Evolutionary conservation across 1,284 basidiomycete species (phyloP).

Genomic region (Anthracocystis walkeri): DNA sequence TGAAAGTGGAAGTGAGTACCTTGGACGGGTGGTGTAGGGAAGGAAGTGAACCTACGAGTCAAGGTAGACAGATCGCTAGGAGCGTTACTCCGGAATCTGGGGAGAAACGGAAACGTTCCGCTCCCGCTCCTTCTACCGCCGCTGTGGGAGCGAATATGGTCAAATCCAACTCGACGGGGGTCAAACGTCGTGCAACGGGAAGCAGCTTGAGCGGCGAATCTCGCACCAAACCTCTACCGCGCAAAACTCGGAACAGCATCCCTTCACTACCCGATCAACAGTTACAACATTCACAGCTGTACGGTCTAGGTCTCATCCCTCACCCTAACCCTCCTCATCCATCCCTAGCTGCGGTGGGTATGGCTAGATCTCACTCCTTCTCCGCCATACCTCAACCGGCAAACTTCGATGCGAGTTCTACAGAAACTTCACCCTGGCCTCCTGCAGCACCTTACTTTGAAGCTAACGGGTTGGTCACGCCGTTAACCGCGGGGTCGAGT

Average conservation of each 20-base stretch:
- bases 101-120: constrained; percentile 6
- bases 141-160: constrained; percentile 7
- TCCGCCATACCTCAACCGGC: constrained; percentile 7
- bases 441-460: constrained; percentile 1
- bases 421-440: constrained; percentile 20
- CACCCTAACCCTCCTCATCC: neutral
- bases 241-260: neutral
- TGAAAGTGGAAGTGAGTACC: constrained; percentile 60
- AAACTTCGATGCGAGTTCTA: neutral
- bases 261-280: neutral
- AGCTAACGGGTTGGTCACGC: constrained; percentile 29
- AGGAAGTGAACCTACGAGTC: constrained; percentile 16
- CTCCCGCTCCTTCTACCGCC: too few species aligned
- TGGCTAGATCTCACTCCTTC: constrained; percentile 25
- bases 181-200: neutral
- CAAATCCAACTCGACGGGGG: constrained; percentile 23
- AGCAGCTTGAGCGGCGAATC: constrained; percentile 3
- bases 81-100: constrained; percentile 30
- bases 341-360: neutral
- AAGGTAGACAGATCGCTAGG: constrained; percentile 31
- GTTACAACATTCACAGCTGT: neutral
- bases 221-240: neutral
- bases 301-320: constrained; percentile 12
- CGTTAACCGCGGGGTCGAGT: constrained; percentile 15
- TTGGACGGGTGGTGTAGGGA: constrained; percentile 59